A percentile compares a stretch with the other conserved stretches of the same genome.
Evolutionary conservation across 2,329 filamentous ascomycete genomes (phyloP).

Genomic region (Calonectria pauciramosa): DNA sequence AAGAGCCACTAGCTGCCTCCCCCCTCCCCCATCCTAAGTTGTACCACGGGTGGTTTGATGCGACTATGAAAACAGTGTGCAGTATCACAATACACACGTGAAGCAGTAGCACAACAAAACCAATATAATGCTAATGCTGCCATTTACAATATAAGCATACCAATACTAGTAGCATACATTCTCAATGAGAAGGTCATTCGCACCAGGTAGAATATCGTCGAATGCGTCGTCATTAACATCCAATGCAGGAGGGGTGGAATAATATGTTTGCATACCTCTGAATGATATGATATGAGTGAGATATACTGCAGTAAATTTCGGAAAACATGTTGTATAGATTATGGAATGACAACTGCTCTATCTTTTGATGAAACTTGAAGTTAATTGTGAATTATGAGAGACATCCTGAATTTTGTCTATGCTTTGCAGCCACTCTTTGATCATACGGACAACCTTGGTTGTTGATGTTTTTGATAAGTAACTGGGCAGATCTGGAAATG

Average conservation of each 20-base stretch:
- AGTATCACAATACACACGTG: background rate
- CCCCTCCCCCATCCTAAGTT: conserved; percentile 15
- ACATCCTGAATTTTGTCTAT: background rate
- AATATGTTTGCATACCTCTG: background rate
- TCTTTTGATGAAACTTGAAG: background rate
- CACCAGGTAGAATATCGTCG: background rate
- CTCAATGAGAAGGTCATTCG: background rate
- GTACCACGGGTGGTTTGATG: background rate
- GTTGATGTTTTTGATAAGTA: background rate
- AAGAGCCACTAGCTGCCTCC: conserved; percentile 8
- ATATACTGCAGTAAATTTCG: background rate
- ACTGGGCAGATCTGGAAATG: background rate
- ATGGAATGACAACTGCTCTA: background rate
- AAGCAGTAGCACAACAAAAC: conserved; percentile 5
- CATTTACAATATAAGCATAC: background rate
- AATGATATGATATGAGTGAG: background rate
- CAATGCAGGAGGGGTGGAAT: too few relatives aligned
- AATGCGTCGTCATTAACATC: background rate
- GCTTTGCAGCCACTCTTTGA: background rate
- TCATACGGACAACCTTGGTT: background rate
- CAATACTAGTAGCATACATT: background rate
- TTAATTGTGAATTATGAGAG: background rate
- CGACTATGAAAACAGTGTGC: background rate
- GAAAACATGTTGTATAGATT: background rate
- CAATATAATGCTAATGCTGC: background rate